Conservation (phyloP, 345 rosid genomes). For the Lagerstroemia speciosa region DNA sequence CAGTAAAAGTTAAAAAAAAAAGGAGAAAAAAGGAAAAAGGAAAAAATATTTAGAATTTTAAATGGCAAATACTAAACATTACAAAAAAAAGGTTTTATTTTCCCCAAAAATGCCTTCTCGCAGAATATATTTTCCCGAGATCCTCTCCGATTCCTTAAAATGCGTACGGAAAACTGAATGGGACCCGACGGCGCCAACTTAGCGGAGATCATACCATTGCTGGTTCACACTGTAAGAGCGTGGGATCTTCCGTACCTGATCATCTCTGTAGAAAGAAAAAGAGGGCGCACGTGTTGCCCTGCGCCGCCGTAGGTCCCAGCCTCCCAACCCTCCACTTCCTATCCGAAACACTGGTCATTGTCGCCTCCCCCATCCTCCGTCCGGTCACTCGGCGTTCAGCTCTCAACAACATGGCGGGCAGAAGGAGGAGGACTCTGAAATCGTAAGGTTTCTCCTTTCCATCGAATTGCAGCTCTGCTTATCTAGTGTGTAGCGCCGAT, state of each 20-base stretch:
- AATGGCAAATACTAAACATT: too few species aligned
- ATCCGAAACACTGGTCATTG: not conserved
- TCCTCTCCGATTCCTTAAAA: too few species aligned
- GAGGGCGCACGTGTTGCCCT: constrained; percentile 1
- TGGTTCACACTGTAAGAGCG: not conserved
- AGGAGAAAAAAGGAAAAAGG: too few species aligned
- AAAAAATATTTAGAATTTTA: too few species aligned
- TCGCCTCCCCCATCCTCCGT: not conserved
- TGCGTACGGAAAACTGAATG: too few species aligned
- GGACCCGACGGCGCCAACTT: too few species aligned
- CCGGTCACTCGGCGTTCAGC: not conserved
- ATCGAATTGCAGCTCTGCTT: not conserved
- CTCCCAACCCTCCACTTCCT: not conserved
- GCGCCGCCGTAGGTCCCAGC: not conserved
- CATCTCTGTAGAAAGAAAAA: not conserved
- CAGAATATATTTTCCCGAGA: too few species aligned
- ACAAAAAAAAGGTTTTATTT: too few species aligned
- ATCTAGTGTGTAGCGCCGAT: not conserved
- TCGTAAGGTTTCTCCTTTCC: not conserved
- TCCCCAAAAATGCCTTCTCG: too few species aligned
- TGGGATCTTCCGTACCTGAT: not conserved
- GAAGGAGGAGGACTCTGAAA: not conserved
- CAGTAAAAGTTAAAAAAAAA: too few species aligned
- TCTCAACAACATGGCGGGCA: not conserved
- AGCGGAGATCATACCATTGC: not conserved